Evolutionary conservation across 2,329 filamentous ascomycete genomes (phyloP), one percentile per base, ranked within the genome.

Genomic region (Trichoderma brevicompactum): DNA sequence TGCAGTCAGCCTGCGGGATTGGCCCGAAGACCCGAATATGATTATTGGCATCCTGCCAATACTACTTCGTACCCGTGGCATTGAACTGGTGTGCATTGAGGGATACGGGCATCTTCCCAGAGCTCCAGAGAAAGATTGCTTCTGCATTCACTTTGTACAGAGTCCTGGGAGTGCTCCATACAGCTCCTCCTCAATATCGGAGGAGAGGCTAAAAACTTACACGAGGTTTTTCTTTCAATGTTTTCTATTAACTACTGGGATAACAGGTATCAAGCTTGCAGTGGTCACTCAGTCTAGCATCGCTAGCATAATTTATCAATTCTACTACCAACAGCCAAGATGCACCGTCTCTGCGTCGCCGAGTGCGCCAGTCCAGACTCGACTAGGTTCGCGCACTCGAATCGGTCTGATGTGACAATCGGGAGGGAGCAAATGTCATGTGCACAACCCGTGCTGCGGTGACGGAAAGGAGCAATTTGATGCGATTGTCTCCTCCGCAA

Each of bases 261-360:
- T 38, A n/a, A 38, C 48, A 17, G 15, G 32, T 53, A 53, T 53
- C 48, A 52, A 52, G 32, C 23, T 23, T 34, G 48, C 28, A 19
- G 19, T 12, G 2, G 32, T 19, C 19, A 38, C 23, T 28, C 32
- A 53, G 49, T 38, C 32, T 53, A 53, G 49, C 36, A 19, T 53
- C 49, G 9, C n/a, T 53, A 53, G 49, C 49, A 53, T 53, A 17
- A 50, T 52, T 52, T 52, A 15, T n/a, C 34, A 53, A 13, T 38
- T 17, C 49, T 17, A 38, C 49, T 38, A 53, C 49, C 32, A n/a
- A 15, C n/a, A 17, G 32, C 49, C 49, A 36, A 52, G 49, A 36
- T 38, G 49, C n/a, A 23, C 48, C 48, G 49, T 52, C 49, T 52
- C 32, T 52, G n/a, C 32, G 17, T 36, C 49, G 32, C 32, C 49